Conservation (phyloP, 768 basidiomycete genomes). For the Tylopilus balloui region DNA sequence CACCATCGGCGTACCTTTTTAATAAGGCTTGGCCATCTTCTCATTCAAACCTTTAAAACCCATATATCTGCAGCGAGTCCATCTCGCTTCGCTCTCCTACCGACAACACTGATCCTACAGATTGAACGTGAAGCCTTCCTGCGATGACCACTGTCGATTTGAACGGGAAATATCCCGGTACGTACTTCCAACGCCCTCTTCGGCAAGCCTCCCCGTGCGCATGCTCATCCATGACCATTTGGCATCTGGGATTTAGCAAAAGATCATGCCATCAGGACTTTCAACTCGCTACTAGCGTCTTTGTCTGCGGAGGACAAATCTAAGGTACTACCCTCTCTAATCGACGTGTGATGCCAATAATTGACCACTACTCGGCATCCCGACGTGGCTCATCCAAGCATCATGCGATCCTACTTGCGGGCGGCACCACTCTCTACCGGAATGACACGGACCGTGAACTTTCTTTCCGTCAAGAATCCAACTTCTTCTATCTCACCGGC, state of each 20-base stretch:
- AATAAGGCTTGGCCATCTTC: no score
- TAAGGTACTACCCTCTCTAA: conserved; percentile 40
- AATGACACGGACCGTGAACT: conserved; percentile 87
- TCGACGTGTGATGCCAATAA: background rate
- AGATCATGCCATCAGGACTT: conserved; percentile 51
- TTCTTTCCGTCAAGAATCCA: conserved; percentile 70
- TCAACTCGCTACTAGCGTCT: conserved; percentile 45
- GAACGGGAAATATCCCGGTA: conserved; percentile 23
- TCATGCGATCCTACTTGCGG: conserved; percentile 65
- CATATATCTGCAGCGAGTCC: no score
- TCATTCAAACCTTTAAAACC: no score
- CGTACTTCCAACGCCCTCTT: background rate
- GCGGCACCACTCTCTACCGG: conserved; percentile 57
- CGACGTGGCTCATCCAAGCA: conserved; percentile 39
- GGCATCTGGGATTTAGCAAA: conserved; percentile 35
- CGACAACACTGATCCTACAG: background rate
- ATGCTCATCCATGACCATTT: background rate
- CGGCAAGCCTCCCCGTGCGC: background rate
- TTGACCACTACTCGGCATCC: background rate
- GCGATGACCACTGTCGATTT: conserved; percentile 8
- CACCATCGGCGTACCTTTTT: conserved; percentile 67
- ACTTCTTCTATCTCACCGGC: conserved; percentile 85
- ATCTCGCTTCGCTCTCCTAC: background rate
- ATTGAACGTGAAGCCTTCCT: background rate
- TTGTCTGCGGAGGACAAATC: conserved; percentile 46